Conservation (phyloP, 805 yeast genomes). For the Kodamaea lidongshanica region DNA sequence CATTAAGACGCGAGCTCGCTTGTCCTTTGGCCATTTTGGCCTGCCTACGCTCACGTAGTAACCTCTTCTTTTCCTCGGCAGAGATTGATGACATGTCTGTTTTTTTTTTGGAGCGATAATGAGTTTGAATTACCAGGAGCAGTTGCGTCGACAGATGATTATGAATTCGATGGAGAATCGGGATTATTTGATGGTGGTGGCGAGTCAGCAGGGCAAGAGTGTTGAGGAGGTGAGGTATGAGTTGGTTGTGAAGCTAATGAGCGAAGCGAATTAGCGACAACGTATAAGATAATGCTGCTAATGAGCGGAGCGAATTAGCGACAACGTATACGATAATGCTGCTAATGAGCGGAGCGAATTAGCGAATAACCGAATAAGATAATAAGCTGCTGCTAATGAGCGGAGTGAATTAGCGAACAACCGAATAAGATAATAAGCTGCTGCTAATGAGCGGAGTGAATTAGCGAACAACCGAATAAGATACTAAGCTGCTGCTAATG, state of each 20-base stretch:
- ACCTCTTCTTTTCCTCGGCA: slow-evolving; percentile 53
- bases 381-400: no score
- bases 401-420: no score
- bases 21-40: slow-evolving; percentile 55
- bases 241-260: slow-evolving; percentile 23
- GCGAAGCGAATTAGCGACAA: no score
- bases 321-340: no score
- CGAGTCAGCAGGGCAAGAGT: slow-evolving; percentile 36
- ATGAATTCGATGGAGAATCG: slow-evolving; percentile 35
- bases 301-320: no score
- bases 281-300: no score
- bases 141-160: slow-evolving; percentile 24
- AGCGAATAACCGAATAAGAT: no score
- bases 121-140: slow-evolving; percentile 10
- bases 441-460: no score
- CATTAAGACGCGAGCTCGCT: slow-evolving; percentile 48
- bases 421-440: no score
- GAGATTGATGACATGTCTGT: slow-evolving; percentile 35
- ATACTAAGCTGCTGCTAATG: no score
- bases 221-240: slow-evolving; percentile 40
- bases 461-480: no score
- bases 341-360: no score
- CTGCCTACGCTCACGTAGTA: slow-evolving; percentile 59
- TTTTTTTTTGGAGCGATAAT: background rate
- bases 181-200: slow-evolving; percentile 33